Evolutionary conservation across 106 monocot genomes (phyloP), one percentile per base, ranked within the genome.

Genomic region (Dendrobium nobile): DNA sequence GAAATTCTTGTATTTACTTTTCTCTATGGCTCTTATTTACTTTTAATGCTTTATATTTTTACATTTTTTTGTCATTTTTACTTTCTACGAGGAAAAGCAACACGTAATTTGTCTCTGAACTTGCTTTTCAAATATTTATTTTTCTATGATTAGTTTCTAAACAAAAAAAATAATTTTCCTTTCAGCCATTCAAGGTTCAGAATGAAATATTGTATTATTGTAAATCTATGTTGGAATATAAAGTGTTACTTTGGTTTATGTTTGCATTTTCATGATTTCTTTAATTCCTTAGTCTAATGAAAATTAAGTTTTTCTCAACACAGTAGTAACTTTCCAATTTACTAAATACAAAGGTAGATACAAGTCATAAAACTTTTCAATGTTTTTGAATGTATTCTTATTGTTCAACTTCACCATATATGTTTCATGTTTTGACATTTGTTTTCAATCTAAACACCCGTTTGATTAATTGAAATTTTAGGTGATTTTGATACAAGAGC

Each of bases 401-500:
- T 70, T 70, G 70, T 70, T 70, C 13, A 70, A 70, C 15, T 70
- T 70, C 16, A 64, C 24, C 26, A 37, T 31, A 33, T 70, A 33
- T 33, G 64, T 70, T 70, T 5, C 70, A 13, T 28, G 70, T 16
- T 70, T 70, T 70, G 70, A 67, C 24, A 16, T 7, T 19, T 40
- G 56, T 79, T 27, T 5, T 10, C 2, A 20, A 18, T 67, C 47
- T 70, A 43, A 26, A 44, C 44, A 41, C 72, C 27, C 24, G 11
- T 22, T 72, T n/a, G 55, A 43, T 72, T 40, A 16, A 10, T 59
- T 75, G 41, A 7, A 33, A 78, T 79, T 81, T 75, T 84, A 96
- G 96, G 97, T 98, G 77, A 98, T 98, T 77, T 77, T 98, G 73
- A 98, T 98, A 80, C 98, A 98, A 83, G 98, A 98, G 79, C 95